Conservation (phyloP, 106 monocot genomes). For the Agapanthus africanus region DNA sequence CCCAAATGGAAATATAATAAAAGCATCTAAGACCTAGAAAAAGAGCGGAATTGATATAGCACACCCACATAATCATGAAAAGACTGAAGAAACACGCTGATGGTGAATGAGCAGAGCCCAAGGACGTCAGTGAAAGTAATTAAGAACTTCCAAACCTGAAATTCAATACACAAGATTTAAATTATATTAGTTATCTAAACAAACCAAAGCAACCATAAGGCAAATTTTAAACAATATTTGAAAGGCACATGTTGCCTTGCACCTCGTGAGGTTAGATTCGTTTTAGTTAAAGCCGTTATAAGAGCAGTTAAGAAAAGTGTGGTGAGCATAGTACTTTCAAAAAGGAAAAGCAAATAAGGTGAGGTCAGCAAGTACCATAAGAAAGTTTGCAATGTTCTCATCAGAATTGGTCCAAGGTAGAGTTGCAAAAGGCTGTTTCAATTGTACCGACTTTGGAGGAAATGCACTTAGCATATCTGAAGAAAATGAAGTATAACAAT, state of each 20-base stretch:
- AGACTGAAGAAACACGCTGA: conserved; percentile 91
- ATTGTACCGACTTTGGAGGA: conserved; percentile 62
- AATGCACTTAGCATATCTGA: conserved; percentile 65
- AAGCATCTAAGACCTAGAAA: background rate
- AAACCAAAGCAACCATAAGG: no score
- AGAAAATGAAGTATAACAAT: conserved; percentile 13
- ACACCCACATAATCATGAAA: conserved; percentile 93
- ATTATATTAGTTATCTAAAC: background rate
- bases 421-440: conserved; percentile 68
- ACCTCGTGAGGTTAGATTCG: background rate
- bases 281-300: background rate
- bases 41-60: background rate
- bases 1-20: background rate
- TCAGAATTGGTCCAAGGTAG: conserved; percentile 80
- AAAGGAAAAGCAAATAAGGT: background rate
- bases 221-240: background rate
- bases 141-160: conserved; percentile 94
- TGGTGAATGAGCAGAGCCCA: conserved; percentile 74
- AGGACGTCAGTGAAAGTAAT: conserved; percentile 90
- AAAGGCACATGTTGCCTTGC: background rate
- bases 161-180: conserved; percentile 7
- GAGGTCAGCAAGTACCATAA: conserved; percentile 59
- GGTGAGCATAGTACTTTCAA: background rate
- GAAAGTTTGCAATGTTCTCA: conserved; percentile 74
- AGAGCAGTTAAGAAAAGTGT: background rate